Conservation (phyloP, 805 yeast genomes). For the Ogataea polymorpha region DNA sequence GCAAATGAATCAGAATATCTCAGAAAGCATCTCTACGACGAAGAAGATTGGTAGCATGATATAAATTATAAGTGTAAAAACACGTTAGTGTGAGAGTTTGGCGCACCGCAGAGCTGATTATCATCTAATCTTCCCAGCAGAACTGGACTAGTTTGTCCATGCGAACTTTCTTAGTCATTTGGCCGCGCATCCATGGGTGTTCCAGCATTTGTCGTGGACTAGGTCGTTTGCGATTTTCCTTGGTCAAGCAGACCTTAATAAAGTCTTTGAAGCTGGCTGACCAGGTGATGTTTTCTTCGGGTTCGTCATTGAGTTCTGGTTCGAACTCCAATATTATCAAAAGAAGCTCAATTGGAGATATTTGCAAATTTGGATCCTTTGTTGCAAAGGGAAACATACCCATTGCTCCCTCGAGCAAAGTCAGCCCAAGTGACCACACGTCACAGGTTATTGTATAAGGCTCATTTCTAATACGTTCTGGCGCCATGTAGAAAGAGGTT, state of each 20-base stretch:
- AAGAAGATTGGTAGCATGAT: conserved; percentile 12
- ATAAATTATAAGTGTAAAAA: neutral
- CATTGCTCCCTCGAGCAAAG: conserved; percentile 87
- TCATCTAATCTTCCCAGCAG: conserved; percentile 52
- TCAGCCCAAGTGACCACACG: conserved; percentile 94
- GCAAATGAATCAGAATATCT: conserved; percentile 13
- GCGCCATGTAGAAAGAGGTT: conserved; percentile 98
- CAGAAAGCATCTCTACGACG: conserved; percentile 13
- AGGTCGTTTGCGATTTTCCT: conserved; percentile 77
- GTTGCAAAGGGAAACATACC: conserved; percentile 80
- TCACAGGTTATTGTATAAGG: conserved; percentile 94
- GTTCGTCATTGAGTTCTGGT: conserved; percentile 77
- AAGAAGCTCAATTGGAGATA: conserved; percentile 81
- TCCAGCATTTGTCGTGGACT: conserved; percentile 88
- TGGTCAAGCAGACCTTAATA: conserved; percentile 73
- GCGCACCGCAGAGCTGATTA: neutral
- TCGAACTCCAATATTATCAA: conserved; percentile 77
- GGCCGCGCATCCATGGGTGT: conserved; percentile 92
- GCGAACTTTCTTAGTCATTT: conserved; percentile 64
- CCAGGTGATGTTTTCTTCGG: conserved; percentile 76
- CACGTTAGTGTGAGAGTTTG: neutral
- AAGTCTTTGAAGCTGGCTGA: conserved; percentile 78
- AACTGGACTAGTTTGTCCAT: conserved; percentile 83
- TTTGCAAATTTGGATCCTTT: conserved; percentile 37
- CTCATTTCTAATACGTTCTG: conserved; percentile 93